Percentiles rank a stretch among this genome's conserved stretches.
These are phyloP conservation scores for Fusarium pseudoanthophilum DNA, from an alignment of 2,329 filamentous ascomycete genomes.

Conservation along the genomic window DNA sequence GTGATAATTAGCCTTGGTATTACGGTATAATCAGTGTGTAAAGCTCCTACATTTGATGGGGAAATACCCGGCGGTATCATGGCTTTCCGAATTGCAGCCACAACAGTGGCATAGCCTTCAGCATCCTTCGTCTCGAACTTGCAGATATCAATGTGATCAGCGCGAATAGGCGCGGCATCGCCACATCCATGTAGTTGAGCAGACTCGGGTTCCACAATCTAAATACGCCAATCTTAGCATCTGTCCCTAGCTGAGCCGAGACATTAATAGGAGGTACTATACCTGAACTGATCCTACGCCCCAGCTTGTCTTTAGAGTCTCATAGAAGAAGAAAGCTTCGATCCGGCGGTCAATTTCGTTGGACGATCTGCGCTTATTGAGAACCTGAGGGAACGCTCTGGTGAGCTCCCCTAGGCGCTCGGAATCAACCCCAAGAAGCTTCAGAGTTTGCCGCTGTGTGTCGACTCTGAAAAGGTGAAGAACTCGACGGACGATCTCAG, in stretches of 20 bases:
- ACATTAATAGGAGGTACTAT: too few relatives aligned
- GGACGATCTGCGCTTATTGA: not conserved
- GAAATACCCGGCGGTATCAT: not conserved
- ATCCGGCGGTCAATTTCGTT: not conserved
- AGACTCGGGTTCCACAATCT: fast-evolving
- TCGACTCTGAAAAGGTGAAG: fast-evolving
- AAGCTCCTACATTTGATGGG: too few relatives aligned
- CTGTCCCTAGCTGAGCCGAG: too few relatives aligned
- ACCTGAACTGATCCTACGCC: not conserved
- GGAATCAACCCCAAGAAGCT: not conserved
- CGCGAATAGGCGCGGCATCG: not conserved
- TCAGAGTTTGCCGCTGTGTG: fast-evolving
- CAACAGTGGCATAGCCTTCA: not conserved
- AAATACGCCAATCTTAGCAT: too few relatives aligned
- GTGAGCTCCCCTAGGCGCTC: not conserved
- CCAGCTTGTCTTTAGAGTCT: not conserved
- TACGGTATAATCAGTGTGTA: too few relatives aligned
- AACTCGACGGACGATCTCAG: fast-evolving
- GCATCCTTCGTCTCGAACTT: not conserved
- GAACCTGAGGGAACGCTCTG: fast-evolving
- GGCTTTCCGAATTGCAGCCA: not conserved
- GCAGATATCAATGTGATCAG: not conserved
- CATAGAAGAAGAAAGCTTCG: not conserved
- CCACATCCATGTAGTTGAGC: not conserved
- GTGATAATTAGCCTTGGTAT: too few relatives aligned